A percentile compares a stretch with the other conserved stretches of the same genome.
Conservation (phyloP, 768 basidiomycete genomes). For the Tricholoma terreum region DNA sequence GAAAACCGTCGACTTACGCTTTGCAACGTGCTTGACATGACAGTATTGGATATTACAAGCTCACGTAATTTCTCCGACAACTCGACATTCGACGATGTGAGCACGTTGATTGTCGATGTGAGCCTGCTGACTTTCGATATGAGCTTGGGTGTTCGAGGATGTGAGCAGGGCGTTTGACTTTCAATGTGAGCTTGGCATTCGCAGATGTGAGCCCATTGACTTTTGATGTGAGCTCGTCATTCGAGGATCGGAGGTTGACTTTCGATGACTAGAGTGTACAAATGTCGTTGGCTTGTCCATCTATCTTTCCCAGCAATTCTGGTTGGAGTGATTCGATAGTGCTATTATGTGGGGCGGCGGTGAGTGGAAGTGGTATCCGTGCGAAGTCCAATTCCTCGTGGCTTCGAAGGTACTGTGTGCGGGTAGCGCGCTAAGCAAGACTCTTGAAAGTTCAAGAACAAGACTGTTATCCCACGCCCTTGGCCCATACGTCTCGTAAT, state of each 20-base stretch:
- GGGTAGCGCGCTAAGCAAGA: background rate
- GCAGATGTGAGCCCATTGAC: background rate
- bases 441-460: no score
- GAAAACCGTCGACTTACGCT: background rate
- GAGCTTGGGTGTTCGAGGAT: background rate
- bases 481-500: no score
- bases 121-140: no score
- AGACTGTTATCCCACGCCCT: no score
- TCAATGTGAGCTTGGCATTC: background rate
- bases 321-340: background rate
- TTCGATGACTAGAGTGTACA: background rate
- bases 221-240: background rate
- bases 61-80: background rate
- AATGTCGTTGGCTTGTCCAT: background rate
- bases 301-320: background rate
- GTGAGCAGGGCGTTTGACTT: no score
- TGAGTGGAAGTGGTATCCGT: background rate
- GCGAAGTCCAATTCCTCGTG: background rate
- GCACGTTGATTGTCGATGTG: background rate
- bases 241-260: no score
- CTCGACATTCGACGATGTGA: background rate
- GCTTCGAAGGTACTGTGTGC: background rate
- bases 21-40: background rate
- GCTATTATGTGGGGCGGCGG: background rate
- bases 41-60: background rate